Conservation (phyloP, 345 rosid species). For the Citrus inodora region DNA sequence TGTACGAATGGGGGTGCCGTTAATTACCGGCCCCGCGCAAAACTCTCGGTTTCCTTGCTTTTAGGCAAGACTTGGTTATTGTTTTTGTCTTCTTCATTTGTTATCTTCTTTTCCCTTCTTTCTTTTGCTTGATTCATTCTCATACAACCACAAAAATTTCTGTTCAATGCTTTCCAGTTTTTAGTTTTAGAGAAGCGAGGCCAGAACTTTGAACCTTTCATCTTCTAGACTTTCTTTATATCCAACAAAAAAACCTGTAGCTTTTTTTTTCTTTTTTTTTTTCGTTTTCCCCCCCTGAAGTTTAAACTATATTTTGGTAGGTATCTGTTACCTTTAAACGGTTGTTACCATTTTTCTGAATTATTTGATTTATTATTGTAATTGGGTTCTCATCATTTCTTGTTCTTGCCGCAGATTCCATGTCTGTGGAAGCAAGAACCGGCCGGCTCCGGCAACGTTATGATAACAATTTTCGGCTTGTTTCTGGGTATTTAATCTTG, state of each 20-base stretch:
- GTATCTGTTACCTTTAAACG: not conserved
- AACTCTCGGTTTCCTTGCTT: constrained; percentile 10
- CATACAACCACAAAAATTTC: not conserved
- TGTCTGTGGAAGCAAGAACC: constrained; percentile 46
- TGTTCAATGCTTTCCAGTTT: not conserved
- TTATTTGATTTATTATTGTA: not conserved
- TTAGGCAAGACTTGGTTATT: not conserved
- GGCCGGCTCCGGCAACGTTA: constrained; percentile 77
- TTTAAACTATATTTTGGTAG: not conserved
- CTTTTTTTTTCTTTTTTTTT: not conserved
- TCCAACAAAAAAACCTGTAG: not conserved
- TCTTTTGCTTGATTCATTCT: not conserved
- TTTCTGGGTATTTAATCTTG: constrained; percentile 51
- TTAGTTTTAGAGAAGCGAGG: not conserved
- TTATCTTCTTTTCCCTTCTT: not conserved
- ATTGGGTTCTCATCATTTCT: not conserved
- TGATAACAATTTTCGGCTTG: constrained; percentile 63
- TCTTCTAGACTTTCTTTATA: not conserved
- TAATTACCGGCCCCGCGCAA: constrained; percentile 20
- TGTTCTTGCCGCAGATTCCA: constrained; percentile 7
- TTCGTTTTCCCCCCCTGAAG: too few species aligned
- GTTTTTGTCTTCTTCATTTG: not conserved
- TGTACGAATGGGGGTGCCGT: not conserved
- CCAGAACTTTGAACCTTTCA: not conserved
- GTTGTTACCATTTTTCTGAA: not conserved